Percentiles rank a stretch among this genome's conserved stretches.
Evolutionary conservation across 768 basidiomycete genomes (phyloP).

Genomic region (Imleria badia): DNA sequence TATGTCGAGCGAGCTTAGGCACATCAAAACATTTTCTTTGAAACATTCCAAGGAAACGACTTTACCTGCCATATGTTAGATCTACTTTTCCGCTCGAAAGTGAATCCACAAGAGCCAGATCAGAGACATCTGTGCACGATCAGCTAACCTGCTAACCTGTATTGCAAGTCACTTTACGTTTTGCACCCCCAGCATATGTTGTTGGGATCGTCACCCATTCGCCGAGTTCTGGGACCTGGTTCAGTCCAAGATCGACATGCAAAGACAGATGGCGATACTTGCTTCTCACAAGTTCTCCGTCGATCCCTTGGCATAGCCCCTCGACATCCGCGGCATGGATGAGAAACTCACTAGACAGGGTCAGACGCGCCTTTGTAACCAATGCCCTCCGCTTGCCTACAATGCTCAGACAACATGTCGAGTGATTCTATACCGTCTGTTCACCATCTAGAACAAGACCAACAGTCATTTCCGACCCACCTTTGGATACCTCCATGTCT

Average conservation of each 20-base stretch:
- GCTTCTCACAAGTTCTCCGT: conserved; percentile 84
- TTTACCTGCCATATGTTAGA: conserved; percentile 39
- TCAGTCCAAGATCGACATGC: conserved; percentile 6
- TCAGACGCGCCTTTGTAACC: conserved; percentile 13
- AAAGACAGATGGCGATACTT: conserved; percentile 27
- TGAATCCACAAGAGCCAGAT: conserved; percentile 75
- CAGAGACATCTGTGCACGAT: conserved; percentile 60
- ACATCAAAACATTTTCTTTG: neutral
- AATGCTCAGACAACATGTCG: conserved; percentile 72
- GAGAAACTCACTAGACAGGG: conserved; percentile 74
- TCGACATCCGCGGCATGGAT: conserved; percentile 99
- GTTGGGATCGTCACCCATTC: conserved; percentile 91
- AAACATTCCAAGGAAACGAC: neutral
- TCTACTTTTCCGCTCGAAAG: conserved; percentile 78
- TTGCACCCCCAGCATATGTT: conserved; percentile 97
- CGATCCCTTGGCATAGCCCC: conserved; percentile 94
- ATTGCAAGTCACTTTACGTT: conserved; percentile 46
- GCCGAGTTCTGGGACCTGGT: conserved; percentile 62
- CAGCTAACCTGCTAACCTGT: neutral
- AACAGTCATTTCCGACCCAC: conserved; percentile 37
- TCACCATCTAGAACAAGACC: neutral
- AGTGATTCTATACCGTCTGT: conserved; percentile 62
- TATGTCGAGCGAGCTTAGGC: conserved; percentile 59
- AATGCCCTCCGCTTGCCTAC: conserved; percentile 53
- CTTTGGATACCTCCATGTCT: conserved; percentile 87